Evolutionary conservation across 495 filamentous ascomycete species (phyloP), one percentile per base, ranked within the genome.

Genomic region (Amniculicola lignicola): DNA sequence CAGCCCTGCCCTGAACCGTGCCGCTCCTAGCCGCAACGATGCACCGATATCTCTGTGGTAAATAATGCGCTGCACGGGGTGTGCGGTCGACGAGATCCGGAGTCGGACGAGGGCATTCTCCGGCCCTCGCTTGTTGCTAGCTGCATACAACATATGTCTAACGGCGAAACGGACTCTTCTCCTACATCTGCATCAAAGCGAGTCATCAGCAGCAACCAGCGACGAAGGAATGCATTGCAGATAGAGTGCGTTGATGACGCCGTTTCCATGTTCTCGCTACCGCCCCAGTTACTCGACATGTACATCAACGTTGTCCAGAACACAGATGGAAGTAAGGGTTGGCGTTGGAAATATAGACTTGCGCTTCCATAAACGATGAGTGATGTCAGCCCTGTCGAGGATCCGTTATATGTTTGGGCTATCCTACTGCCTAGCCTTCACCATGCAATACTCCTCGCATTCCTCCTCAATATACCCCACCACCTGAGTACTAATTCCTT

Each of bases 381-480:
- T 10, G 16, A 12, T 9, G 9, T 19, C 10, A 40, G 10, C 46
- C 46, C 19, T 50, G 46, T 15, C 33, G 27, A 4, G 6, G 46
- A 50, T 50, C 46, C 24, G 23, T 33, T 22, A 50, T 19, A 22
- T 21, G 28, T 38, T 38, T 50, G n/a, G n/a, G n/a, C n/a, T n/a
- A n/a, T n/a, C n/a, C n/a, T n/a, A n/a, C n/a, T n/a, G n/a, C n/a
- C 28, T 37, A 23, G 19, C 11, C 16, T 4, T 22, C 21, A 36
- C 14, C 25, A 54, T 45, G 37, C 24, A 40, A 40, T 40, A 9
- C 10, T 3, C 44, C 25, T 37, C 24, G 36, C 27, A 12, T 24
- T 33, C 3, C 10, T 43, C 21, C 23, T 25, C 36, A 51, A 10
- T 24, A n/a, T 23, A 55, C 42, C 42, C 52, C 42, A 16, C 52